These are phyloP conservation scores for Pseudocercospora fuligena DNA, from an alignment of 2,329 filamentous ascomycete species.

Conservation along the genomic window DNA sequence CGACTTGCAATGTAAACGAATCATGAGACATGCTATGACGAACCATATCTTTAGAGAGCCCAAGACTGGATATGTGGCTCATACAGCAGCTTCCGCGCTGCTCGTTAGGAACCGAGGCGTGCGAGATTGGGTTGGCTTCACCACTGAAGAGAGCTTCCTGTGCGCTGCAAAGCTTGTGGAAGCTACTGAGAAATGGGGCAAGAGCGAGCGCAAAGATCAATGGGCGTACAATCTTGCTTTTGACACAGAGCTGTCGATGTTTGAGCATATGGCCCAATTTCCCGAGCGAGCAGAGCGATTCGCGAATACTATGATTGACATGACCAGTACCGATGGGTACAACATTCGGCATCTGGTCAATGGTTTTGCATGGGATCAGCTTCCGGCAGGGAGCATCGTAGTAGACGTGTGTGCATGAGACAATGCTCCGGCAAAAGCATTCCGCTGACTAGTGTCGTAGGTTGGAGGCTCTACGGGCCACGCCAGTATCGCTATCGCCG, in stretches of 20 bases:
- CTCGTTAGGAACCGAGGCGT: slow-evolving; percentile 12
- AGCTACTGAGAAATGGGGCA: slow-evolving; percentile 28
- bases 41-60: slow-evolving; percentile 21
- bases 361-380: slow-evolving; percentile 58
- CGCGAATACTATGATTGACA: slow-evolving; percentile 29
- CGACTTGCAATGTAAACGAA: slow-evolving; percentile 10
- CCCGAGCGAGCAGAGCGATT: slow-evolving; percentile 28
- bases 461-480: slow-evolving; percentile 30
- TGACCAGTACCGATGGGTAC: slow-evolving; percentile 53
- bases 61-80: slow-evolving; percentile 17
- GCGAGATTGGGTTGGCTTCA: slow-evolving; percentile 15
- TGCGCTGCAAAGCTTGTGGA: slow-evolving; percentile 19
- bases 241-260: slow-evolving; percentile 25
- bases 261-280: slow-evolving; percentile 28
- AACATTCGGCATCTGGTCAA: slow-evolving; percentile 59
- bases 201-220: slow-evolving; percentile 21
- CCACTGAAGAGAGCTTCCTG: slow-evolving; percentile 16
- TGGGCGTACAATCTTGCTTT: slow-evolving; percentile 29
- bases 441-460: background rate
- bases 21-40: slow-evolving; percentile 23
- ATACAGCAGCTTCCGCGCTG: slow-evolving; percentile 19
- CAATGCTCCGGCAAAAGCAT: background rate
- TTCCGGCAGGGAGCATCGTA: slow-evolving; percentile 57
- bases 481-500: slow-evolving; percentile 8
- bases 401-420: slow-evolving; percentile 49